A percentile compares a stretch with the other conserved stretches of the same genome.
These are phyloP conservation scores for Citrus hindsii DNA, from an alignment of 345 rosid genomes.

Conservation along the genomic window DNA sequence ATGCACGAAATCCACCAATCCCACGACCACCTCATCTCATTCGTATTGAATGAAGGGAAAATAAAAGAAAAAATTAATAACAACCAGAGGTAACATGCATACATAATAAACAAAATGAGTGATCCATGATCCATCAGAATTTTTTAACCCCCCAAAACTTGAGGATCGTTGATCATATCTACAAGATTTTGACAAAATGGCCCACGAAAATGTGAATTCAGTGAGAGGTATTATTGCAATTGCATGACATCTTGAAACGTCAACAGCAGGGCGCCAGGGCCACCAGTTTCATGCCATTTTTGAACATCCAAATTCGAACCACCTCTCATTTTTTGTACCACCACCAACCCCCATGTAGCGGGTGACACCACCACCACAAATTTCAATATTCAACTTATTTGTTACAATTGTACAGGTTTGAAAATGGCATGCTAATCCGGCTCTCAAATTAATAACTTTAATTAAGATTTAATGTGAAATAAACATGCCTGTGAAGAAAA, in stretches of 20 bases:
- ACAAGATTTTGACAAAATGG: neutral
- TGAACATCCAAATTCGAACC: constrained; percentile 1
- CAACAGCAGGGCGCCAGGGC: constrained; percentile 7
- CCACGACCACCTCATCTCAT: neutral
- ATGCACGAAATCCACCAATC: neutral
- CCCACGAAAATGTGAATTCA: constrained; percentile 6
- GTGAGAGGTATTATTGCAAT: neutral
- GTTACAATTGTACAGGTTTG: neutral
- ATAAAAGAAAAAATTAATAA: too few relatives aligned
- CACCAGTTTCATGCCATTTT: constrained; percentile 10
- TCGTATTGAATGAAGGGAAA: too few relatives aligned
- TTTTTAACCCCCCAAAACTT: too few relatives aligned
- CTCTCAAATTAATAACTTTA: neutral
- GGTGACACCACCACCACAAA: constrained; percentile 2
- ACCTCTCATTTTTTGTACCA: too few relatives aligned
- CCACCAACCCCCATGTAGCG: neutral
- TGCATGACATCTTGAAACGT: constrained; percentile 8
- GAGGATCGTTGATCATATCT: neutral
- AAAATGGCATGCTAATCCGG: neutral
- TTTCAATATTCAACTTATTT: neutral
- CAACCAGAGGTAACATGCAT: neutral
- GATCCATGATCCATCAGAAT: neutral
- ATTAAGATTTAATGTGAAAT: too few relatives aligned
- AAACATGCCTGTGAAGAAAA: too few relatives aligned
- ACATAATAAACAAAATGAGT: neutral